Evolutionary conservation across 2,329 filamentous ascomycete species (phyloP).

Genomic region (Alternaria arborescens): DNA sequence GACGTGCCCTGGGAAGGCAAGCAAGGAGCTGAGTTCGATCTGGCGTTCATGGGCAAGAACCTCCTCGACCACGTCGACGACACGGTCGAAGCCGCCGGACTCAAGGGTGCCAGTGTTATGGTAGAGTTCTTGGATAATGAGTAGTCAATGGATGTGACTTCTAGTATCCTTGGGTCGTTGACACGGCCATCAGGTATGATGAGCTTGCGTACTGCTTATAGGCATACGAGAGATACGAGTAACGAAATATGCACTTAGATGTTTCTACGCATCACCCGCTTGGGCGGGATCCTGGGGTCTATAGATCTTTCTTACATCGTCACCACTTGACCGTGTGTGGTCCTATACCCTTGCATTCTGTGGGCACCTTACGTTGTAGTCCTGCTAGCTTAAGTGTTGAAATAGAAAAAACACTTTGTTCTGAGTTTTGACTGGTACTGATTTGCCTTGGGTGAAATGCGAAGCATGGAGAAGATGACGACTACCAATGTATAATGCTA

Average conservation of each 20-base stretch:
- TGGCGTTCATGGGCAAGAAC: constrained; percentile 88
- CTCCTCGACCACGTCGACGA: constrained; percentile 77
- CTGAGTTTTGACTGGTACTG: neutral
- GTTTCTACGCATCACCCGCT: neutral
- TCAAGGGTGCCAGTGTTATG: constrained; percentile 96
- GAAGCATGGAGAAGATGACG: neutral
- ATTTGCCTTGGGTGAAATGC: neutral
- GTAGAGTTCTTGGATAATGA: constrained; percentile 74
- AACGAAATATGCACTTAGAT: constrained; percentile 7
- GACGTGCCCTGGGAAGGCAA: constrained; percentile 81
- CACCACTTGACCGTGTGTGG: constrained; percentile 11
- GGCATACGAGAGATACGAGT: neutral
- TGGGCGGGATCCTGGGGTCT: constrained; percentile 6
- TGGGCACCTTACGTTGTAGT: constrained; percentile 9
- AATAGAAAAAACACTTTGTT: neutral
- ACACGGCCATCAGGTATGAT: neutral
- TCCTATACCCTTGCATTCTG: constrained; percentile 20
- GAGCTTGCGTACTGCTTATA: neutral
- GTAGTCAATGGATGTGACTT: constrained; percentile 1
- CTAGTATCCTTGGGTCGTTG: neutral
- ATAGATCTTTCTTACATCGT: constrained; percentile 18
- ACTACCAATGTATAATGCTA: neutral
- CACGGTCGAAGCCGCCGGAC: constrained; percentile 79
- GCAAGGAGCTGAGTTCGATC: constrained; percentile 80
- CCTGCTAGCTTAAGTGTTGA: neutral